Conservation (phyloP, 108 stramenopile species). For the Cyclotella choctawhatcheeana region DNA sequence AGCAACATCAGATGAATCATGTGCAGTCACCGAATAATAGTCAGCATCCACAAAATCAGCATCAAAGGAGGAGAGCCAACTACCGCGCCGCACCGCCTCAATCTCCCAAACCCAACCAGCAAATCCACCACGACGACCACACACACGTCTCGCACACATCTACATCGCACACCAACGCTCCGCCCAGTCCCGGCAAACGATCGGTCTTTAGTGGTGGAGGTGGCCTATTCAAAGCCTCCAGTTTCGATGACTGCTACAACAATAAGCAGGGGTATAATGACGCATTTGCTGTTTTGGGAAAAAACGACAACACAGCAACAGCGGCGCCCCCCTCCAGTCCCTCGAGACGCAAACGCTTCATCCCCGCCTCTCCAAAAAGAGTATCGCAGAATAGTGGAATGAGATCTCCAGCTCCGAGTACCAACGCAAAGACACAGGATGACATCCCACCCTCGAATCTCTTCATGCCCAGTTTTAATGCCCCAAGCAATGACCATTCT, state of each 20-base stretch:
- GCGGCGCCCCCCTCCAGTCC: constrained; percentile 2
- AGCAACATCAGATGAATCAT: too few species aligned
- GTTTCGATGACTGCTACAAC: constrained; percentile 37
- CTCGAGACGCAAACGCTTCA: constrained; percentile 5
- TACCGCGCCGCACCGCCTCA: constrained; percentile 7
- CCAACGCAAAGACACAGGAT: not conserved
- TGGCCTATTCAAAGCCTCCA: constrained; percentile 17
- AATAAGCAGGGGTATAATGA: constrained; percentile 25
- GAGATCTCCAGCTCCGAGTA: not conserved
- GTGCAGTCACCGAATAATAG: too few species aligned
- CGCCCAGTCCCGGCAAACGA: constrained; percentile 4
- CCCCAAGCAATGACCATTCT: constrained; percentile 2
- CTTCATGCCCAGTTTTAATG: constrained; percentile 2
- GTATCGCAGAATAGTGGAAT: not conserved
- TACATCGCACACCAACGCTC: constrained; percentile 16
- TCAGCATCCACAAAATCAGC: constrained; percentile 16
- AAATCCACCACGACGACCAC: constrained; percentile 8
- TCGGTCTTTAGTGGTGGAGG: constrained; percentile 3
- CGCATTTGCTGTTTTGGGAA: constrained; percentile 39
- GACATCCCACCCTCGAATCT: constrained; percentile 1
- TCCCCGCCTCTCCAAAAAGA: constrained; percentile 3
- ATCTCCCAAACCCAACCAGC: not conserved
- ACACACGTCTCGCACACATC: not conserved
- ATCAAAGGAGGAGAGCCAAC: constrained; percentile 17
- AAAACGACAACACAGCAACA: not conserved